Base-by-base conservation (phyloP, 1,284 basidiomycete species). In the Stygiomarasmius scandens region DNA sequence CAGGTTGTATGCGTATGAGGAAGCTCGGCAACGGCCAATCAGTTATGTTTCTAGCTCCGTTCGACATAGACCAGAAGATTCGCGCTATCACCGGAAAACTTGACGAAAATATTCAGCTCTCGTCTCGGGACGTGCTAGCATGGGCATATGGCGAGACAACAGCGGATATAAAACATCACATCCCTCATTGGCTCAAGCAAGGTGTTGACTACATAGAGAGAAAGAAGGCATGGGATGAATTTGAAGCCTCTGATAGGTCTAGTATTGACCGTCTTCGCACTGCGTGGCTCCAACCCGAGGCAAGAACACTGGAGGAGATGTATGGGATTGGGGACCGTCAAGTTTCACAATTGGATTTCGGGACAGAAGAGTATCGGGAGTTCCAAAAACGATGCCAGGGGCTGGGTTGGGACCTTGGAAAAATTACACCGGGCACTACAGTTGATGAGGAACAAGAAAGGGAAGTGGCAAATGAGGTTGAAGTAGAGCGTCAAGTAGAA, bases 1-100 rank as follows among this genome's bases (percentile, higher is more conserved):
- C 38, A 80, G 78, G 75, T 5, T 79, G 78, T 59, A 80, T 80
- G 78, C 69, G 78, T 24, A 77, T 83, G 82, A 72, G 82, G 2
- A 74, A 77, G 56, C 69, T 83, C 0, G 82, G 83, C 3, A 64
- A 69, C 14, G 79, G 78, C 0, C 83, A 84, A 49, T 77, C 77
- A 0, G 66, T 84, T 22, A 68, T 78, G 63, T 84, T 84, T 63
- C 76, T 79, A 32, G 81, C 79, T 8, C 78, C 83, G 16, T 64
- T 66, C 0, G 80, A 84, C 24, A 69, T 82, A 4, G 78, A 81
- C 51, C 64, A 62, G 19, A 57, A 58, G 0, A 83, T 84, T 29
- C 75, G 78, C 8, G 56, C 55, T 3, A 58, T 66, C 9, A 62
- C 57, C 16, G 52, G 47, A n/a, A n/a, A n/a, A 0, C 66, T 68